phyloP scores from a whole-genome alignment of 2,329 filamentous ascomycete genomes.

The Gliomastix tumulicola region DNA sequence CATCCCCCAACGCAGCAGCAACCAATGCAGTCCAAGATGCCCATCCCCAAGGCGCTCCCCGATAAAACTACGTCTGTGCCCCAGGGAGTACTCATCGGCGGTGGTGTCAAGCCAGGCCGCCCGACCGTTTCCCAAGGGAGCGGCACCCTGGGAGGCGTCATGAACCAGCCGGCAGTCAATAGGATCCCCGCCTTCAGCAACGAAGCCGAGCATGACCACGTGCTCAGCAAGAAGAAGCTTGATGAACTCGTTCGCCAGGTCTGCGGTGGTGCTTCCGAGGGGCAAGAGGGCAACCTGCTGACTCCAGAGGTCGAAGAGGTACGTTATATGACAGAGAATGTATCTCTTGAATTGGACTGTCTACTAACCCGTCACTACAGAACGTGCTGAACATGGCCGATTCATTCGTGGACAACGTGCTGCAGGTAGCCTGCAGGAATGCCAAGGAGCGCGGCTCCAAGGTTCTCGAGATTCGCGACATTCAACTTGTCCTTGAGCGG shows the following conservation, averaged over 20 bases:
- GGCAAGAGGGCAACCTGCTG: conserved; percentile 68
- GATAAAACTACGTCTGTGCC: conserved; percentile 62
- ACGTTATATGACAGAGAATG: conserved; percentile 24
- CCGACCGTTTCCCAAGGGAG: conserved; percentile 80
- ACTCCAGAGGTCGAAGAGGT: conserved; percentile 96
- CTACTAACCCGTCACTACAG: conserved; percentile 41
- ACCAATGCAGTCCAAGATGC: conserved; percentile 56
- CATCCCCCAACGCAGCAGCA: conserved; percentile 38
- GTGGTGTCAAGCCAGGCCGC: conserved; percentile 56
- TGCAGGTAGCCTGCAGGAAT: conserved; percentile 79
- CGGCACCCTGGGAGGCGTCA: conserved; percentile 70
- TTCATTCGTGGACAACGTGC: conserved; percentile 88
- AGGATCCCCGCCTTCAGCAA: conserved; percentile 80
- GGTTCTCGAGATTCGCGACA: conserved; percentile 80
- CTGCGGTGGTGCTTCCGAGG: conserved; percentile 69
- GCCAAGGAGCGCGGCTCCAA: conserved; percentile 90
- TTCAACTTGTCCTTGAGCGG: conserved; percentile 76
- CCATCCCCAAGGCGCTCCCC: conserved; percentile 73
- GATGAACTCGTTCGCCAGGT: conserved; percentile 94
- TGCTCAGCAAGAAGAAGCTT: conserved; percentile 96
- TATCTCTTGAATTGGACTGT: too few species aligned
- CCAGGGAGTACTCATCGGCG: conserved; percentile 62
- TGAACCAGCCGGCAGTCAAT: conserved; percentile 78
- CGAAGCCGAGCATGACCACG: conserved; percentile 84
- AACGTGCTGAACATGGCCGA: conserved; percentile 85